Evolutionary conservation across 2,329 filamentous ascomycete species (phyloP).

Genomic region (Arthrobotrys entomopaga): DNA sequence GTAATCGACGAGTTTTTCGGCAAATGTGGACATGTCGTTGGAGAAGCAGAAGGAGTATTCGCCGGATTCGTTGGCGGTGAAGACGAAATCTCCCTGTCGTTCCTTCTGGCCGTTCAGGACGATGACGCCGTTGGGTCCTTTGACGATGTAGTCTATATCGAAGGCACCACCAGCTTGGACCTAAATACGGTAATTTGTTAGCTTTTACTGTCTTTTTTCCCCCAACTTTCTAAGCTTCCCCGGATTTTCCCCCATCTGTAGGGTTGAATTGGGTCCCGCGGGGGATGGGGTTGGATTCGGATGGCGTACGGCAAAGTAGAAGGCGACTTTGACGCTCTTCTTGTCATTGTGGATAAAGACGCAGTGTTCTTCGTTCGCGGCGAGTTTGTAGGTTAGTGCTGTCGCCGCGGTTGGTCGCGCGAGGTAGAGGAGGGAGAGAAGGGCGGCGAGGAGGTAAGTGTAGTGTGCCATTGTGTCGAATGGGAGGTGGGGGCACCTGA

Average conservation of each 20-base stretch:
- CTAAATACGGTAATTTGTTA: slow-evolving; percentile 64
- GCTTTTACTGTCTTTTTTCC: neutral
- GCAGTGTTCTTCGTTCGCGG: slow-evolving; percentile 92
- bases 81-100: slow-evolving; percentile 96
- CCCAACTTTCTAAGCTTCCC: neutral
- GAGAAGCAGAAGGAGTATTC: slow-evolving; percentile 99
- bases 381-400: slow-evolving; percentile 90
- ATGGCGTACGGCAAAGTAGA: slow-evolving; percentile 90
- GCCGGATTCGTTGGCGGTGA: slow-evolving; percentile 85
- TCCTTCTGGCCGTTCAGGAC: slow-evolving; percentile 89
- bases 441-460: slow-evolving; percentile 64
- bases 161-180: slow-evolving; percentile 98
- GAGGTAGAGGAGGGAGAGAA: slow-evolving; percentile 74
- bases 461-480: slow-evolving; percentile 40
- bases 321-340: slow-evolving; percentile 87
- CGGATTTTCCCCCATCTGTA: neutral
- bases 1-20: slow-evolving; percentile 97
- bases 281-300: neutral
- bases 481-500: neutral
- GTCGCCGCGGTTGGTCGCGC: slow-evolving; percentile 74
- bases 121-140: slow-evolving; percentile 80
- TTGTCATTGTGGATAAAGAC: slow-evolving; percentile 86
- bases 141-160: slow-evolving; percentile 92
- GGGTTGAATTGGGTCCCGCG: too few relatives aligned
- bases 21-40: slow-evolving; percentile 97